phyloP scores from a whole-genome alignment of 2,329 filamentous ascomycete species.

The Exophiala aquamarina region DNA sequence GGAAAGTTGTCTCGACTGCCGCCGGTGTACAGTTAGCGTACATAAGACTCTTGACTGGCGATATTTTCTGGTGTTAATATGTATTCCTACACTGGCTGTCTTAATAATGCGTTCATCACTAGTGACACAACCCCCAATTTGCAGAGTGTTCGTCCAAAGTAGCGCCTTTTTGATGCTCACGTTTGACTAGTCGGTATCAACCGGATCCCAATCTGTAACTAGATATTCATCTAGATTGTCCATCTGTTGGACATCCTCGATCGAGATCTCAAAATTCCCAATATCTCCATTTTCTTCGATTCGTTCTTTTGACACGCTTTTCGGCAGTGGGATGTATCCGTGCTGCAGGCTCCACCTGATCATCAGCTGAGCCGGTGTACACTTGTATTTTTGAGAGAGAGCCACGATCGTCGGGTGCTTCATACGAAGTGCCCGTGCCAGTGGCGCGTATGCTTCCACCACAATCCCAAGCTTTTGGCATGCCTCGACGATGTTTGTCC shows the following conservation, averaged over 20 bases:
- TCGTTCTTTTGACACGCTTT: conserved; percentile 64
- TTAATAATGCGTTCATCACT: not conserved
- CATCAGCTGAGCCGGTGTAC: conserved; percentile 71
- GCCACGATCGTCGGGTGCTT: conserved; percentile 62
- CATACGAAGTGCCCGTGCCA: conserved; percentile 71
- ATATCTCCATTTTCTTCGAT: conserved; percentile 67
- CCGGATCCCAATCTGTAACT: conserved; percentile 62
- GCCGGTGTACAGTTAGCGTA: too few species aligned
- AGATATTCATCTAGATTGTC: conserved; percentile 69
- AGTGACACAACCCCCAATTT: too few species aligned
- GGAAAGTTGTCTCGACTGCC: too few species aligned
- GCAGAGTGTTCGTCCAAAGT: too few species aligned
- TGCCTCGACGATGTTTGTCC: conserved; percentile 63
- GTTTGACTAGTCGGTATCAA: conserved; percentile 22
- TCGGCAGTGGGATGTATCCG: conserved; percentile 70
- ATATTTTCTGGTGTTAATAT: too few species aligned
- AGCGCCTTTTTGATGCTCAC: too few species aligned
- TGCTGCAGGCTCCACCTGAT: conserved; percentile 78
- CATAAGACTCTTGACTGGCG: too few species aligned
- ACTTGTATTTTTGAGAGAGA: conserved; percentile 67
- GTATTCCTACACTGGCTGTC: too few species aligned
- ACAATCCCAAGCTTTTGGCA: conserved; percentile 67
- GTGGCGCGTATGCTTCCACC: conserved; percentile 77
- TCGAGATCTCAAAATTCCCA: conserved; percentile 37
- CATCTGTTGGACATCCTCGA: conserved; percentile 45